Base-by-base conservation (phyloP, 805 yeast genomes). In the Cyberlindnera amylophila region DNA sequence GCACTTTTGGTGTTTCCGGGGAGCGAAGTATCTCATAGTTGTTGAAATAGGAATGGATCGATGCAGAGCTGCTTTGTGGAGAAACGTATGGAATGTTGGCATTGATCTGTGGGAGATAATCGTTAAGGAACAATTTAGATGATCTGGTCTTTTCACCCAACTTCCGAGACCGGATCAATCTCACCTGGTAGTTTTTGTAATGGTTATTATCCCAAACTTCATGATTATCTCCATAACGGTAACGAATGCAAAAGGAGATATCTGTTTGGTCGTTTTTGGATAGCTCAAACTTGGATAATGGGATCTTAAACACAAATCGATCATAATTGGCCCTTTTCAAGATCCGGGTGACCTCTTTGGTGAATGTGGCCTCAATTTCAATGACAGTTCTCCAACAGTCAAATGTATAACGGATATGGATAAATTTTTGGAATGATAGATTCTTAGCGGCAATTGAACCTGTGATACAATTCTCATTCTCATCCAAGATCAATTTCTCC, bases 401-500 rank as follows among this genome's bases (percentile, higher is more conserved):
- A 49, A 80, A 69, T 0, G 96, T 78, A 64, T 87, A 90, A 41
- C 89, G 71, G 13, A 86, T 73, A 13, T 77, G 73, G 15, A 91
- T 83, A 21, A 64, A 57, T 62, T 90, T 90, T 28, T 77, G 72
- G 62, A 70, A 90, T 10, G 82, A 70, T 4, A 86, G 41, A 65
- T 90, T 91, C 54, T 78, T 76, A 21, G 86, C 96, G 3, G 91
- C 86, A 35, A 90, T 69, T 40, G 80, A 81, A 2, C 96, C 97
- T 38, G 77, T 59, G 13, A 90, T 64, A 42, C 67, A 69, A 44
- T 41, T 35, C 7, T 72, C 71, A 50, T 75, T 75, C 49, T 82
- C 86, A 8, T 72, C 63, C 29, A 81, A 71, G 21, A 87, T 65
- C 51, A 77, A 76, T 38, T 78, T 66, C 50, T 88, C 96, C 42